These are phyloP conservation scores for Dryadomyces sulphureus DNA, from an alignment of 2,329 filamentous ascomycete species.

Conservation along the genomic window DNA sequence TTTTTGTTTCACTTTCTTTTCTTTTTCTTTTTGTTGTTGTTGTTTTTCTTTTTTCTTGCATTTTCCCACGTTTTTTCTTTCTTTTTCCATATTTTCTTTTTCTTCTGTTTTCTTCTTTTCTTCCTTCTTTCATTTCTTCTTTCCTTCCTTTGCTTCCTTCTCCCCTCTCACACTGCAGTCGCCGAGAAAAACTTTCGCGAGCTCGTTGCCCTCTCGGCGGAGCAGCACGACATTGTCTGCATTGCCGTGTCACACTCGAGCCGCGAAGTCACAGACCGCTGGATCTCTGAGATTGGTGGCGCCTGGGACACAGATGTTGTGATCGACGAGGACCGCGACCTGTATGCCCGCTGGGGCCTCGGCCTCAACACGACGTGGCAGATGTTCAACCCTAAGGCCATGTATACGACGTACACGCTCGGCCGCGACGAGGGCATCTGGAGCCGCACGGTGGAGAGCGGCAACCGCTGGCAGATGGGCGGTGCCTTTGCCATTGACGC, in stretches of 20 bases:
- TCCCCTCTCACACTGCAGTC: conserved; percentile 26
- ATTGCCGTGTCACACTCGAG: conserved; percentile 49
- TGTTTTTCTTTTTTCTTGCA: neutral
- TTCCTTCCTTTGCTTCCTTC: neutral
- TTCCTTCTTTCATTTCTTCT: neutral
- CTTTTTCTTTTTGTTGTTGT: neutral
- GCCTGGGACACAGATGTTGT: conserved; percentile 43
- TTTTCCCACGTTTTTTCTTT: neutral
- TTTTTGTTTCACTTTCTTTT: neutral
- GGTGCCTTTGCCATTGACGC: conserved; percentile 48
- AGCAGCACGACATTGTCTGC: conserved; percentile 36
- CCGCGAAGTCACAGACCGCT: conserved; percentile 35
- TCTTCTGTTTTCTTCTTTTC: neutral
- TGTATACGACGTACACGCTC: conserved; percentile 43
- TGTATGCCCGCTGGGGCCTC: conserved; percentile 53
- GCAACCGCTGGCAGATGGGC: conserved; percentile 52
- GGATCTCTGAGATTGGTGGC: conserved; percentile 41
- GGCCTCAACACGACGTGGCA: conserved; percentile 47
- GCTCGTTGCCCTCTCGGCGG: conserved; percentile 35
- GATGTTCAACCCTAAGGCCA: conserved; percentile 40
- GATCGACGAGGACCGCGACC: conserved; percentile 39
- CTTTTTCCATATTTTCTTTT: neutral
- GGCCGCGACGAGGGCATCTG: conserved; percentile 50
- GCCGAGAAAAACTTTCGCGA: conserved; percentile 50
- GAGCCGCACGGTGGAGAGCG: conserved; percentile 50